phyloP scores from a whole-genome alignment of 2,329 filamentous ascomycete genomes.

The Calonectria naviculata region DNA sequence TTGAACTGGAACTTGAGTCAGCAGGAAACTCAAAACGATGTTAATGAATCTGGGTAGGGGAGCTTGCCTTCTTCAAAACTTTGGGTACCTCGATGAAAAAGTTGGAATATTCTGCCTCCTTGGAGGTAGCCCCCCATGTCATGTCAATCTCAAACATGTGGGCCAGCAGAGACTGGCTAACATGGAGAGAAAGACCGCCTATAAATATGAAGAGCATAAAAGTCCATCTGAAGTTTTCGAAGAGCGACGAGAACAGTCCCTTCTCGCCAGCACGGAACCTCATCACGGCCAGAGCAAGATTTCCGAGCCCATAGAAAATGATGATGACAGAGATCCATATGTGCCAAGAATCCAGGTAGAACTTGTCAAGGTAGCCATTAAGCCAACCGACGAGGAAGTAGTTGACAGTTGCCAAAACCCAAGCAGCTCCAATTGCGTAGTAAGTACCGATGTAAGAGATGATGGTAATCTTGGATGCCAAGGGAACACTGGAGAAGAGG shows the following conservation, averaged over 20 bases:
- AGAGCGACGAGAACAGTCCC: slow-evolving; percentile 65
- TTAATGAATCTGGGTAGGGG: slow-evolving; percentile 38
- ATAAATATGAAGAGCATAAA: slow-evolving; percentile 82
- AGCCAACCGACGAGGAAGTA: slow-evolving; percentile 83
- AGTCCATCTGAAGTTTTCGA: slow-evolving; percentile 80
- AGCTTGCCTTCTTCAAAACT: slow-evolving; percentile 79
- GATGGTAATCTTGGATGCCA: slow-evolving; percentile 81
- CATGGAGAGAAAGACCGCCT: slow-evolving; percentile 82
- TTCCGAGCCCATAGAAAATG: slow-evolving; percentile 81
- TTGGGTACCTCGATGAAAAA: slow-evolving; percentile 88
- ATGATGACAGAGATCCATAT: slow-evolving; percentile 85
- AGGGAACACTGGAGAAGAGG: slow-evolving; percentile 77
- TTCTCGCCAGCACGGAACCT: slow-evolving; percentile 77
- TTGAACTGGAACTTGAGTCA: slow-evolving; percentile 67
- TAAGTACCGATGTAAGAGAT: slow-evolving; percentile 84
- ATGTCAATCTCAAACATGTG: slow-evolving; percentile 91
- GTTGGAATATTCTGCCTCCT: slow-evolving; percentile 83
- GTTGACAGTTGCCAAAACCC: slow-evolving; percentile 78
- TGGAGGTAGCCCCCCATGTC: slow-evolving; percentile 86
- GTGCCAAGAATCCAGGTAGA: slow-evolving; percentile 83
- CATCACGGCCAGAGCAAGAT: slow-evolving; percentile 77
- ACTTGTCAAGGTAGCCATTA: slow-evolving; percentile 82
- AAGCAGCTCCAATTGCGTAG: slow-evolving; percentile 81
- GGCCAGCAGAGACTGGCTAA: slow-evolving; percentile 81
- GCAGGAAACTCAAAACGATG: background rate